phyloP scores from a whole-genome alignment of 371 early-diverging fungal genomes.

The Mucor plumbeus region DNA sequence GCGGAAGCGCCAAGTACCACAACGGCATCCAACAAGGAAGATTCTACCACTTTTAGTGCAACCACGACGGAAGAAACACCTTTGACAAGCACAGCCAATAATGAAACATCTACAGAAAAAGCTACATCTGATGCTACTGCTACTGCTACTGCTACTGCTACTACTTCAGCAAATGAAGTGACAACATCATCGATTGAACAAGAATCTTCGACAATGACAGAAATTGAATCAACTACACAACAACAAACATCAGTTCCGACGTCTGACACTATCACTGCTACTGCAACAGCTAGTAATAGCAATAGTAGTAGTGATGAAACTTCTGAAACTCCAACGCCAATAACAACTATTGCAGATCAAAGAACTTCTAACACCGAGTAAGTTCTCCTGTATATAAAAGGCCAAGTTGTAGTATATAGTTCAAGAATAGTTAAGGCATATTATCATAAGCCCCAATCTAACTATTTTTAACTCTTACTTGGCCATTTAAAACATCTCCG shows the following conservation, averaged over 20 bases:
- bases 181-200: not conserved
- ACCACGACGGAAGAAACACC: constrained; percentile 5
- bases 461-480: constrained; percentile 5
- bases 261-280: not conserved
- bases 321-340: not conserved
- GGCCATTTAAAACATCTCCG: constrained; percentile 20
- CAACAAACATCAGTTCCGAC: constrained; percentile 8
- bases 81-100: constrained; percentile 5
- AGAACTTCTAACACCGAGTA: not conserved
- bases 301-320: constrained; percentile 3
- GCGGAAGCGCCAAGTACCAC: not conserved
- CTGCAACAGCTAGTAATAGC: constrained; percentile 1
- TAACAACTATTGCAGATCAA: not conserved
- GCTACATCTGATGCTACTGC: not conserved
- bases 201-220: not conserved
- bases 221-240: not conserved
- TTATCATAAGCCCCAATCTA: constrained; percentile 20
- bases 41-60: constrained; percentile 6
- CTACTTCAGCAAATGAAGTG: not conserved
- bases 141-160: not conserved
- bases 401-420: not conserved
- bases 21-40: constrained; percentile 4
- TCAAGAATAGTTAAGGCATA: not conserved
- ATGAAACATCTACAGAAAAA: not conserved
- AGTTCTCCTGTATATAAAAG: not conserved